Evolutionary conservation across 2,329 filamentous ascomycete species (phyloP).

Genomic region (Tolypocladium ovalisporum): DNA sequence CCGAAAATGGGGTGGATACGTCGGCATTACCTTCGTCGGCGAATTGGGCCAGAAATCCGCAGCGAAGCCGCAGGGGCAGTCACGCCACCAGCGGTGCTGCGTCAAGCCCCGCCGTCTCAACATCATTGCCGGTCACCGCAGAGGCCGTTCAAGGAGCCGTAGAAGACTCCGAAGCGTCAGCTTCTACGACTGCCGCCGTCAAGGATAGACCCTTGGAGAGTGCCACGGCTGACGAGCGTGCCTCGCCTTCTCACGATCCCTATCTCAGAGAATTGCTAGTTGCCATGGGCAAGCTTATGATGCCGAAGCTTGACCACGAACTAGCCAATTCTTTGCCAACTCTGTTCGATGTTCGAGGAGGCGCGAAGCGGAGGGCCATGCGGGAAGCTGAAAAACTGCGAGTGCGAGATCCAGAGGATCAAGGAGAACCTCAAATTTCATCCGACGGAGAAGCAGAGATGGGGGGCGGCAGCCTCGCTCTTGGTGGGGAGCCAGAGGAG

Average conservation of each 20-base stretch:
- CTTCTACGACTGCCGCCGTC: constrained; percentile 8
- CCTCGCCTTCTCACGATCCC: constrained; percentile 7
- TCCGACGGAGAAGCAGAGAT: constrained; percentile 71
- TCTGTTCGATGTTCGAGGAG: constrained; percentile 73
- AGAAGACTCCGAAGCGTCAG: constrained; percentile 17
- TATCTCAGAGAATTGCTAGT: constrained; percentile 25
- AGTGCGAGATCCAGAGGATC: constrained; percentile 37
- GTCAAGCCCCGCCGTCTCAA: constrained; percentile 68
- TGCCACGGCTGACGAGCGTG: not conserved
- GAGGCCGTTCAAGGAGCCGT: constrained; percentile 37
- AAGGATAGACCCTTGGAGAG: constrained; percentile 8
- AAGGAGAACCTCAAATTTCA: constrained; percentile 29
- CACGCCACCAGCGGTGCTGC: constrained; percentile 72
- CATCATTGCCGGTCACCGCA: constrained; percentile 40
- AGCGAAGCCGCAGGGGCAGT: constrained; percentile 60
- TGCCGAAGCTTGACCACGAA: constrained; percentile 12
- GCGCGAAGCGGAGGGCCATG: constrained; percentile 68
- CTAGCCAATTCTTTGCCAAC: constrained; percentile 41
- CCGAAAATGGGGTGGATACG: constrained; percentile 61
- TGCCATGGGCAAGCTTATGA: constrained; percentile 22
- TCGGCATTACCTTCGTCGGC: constrained; percentile 89
- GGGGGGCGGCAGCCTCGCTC: constrained; percentile 68
- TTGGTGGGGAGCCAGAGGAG: constrained; percentile 90
- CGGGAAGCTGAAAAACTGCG: constrained; percentile 58
- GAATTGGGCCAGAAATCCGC: constrained; percentile 74